Conservation (phyloP, 345 rosid species). For the Boechera stricta region DNA sequence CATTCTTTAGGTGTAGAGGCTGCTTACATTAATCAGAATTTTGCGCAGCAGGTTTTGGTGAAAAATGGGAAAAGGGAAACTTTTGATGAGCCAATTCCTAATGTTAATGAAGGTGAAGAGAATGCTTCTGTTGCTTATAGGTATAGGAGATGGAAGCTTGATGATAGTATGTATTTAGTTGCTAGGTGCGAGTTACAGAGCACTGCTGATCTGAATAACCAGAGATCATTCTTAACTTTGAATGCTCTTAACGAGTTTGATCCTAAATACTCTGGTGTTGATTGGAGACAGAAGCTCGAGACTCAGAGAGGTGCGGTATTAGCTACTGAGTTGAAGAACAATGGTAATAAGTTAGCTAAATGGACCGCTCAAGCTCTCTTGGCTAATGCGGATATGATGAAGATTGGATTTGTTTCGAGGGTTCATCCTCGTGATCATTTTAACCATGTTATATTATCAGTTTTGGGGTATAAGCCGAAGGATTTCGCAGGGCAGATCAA, state of each 20-base stretch:
- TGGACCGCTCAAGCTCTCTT: slow-evolving; percentile 96
- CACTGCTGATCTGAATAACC: slow-evolving; percentile 74
- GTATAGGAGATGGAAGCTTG: slow-evolving; percentile 96
- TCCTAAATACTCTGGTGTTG: slow-evolving; percentile 92
- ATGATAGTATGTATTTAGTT: slow-evolving; percentile 69
- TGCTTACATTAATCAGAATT: slow-evolving; percentile 46
- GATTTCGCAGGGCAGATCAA: slow-evolving; percentile 92
- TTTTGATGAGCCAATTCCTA: slow-evolving; percentile 86
- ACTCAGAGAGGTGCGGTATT: slow-evolving; percentile 96
- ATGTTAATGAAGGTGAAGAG: slow-evolving; percentile 91
- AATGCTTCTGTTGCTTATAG: slow-evolving; percentile 90
- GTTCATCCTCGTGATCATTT: slow-evolving; percentile 98
- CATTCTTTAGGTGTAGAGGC: slow-evolving; percentile 80
- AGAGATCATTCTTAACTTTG: slow-evolving; percentile 74
- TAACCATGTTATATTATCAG: slow-evolving; percentile 90
- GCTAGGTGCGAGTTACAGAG: slow-evolving; percentile 95
- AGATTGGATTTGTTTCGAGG: slow-evolving; percentile 89
- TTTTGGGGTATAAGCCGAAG: slow-evolving; percentile 84
- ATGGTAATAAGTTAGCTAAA: slow-evolving; percentile 91
- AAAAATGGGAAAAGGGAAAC: slow-evolving; percentile 77
- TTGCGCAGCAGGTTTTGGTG: slow-evolving; percentile 77
- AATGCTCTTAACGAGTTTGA: slow-evolving; percentile 97
- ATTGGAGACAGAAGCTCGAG: slow-evolving; percentile 96
- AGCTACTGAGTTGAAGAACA: slow-evolving; percentile 95
- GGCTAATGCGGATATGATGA: slow-evolving; percentile 94